Percentiles rank a stretch among this genome's conserved stretches.
Evolutionary conservation across 805 yeast species (phyloP).

Genomic region (Ogataea trehaloabstinens): DNA sequence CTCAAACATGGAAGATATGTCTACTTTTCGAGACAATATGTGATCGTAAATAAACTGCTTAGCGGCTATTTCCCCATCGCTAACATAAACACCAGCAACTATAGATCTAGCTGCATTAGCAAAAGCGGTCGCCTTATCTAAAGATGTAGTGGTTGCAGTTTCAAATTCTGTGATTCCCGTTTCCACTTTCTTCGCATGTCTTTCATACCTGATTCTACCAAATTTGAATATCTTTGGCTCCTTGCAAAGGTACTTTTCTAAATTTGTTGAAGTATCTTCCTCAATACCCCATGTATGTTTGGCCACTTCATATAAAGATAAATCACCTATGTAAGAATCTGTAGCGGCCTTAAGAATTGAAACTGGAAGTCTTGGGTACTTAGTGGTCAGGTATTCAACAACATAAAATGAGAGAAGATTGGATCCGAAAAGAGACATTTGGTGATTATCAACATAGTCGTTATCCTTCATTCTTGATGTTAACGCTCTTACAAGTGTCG

Average conservation of each 20-base stretch:
- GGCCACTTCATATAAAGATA: conserved; percentile 65
- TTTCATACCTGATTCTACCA: conserved; percentile 61
- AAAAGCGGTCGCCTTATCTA: conserved; percentile 38
- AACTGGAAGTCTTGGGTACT: conserved; percentile 88
- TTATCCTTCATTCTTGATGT: conserved; percentile 46
- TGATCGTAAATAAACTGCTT: conserved; percentile 69
- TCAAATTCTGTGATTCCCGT: conserved; percentile 42
- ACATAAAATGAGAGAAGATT: conserved; percentile 72
- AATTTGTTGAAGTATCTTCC: conserved; percentile 58
- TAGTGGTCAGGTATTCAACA: conserved; percentile 66
- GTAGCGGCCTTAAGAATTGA: conserved; percentile 73
- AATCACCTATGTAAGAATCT: conserved; percentile 69
- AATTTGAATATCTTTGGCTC: conserved; percentile 65
- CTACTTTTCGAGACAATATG: conserved; percentile 79
- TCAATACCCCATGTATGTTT: conserved; percentile 83
- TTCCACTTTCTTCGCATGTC: conserved; percentile 50
- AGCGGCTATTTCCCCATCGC: conserved; percentile 62
- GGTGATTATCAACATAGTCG: conserved; percentile 67
- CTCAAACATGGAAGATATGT: conserved; percentile 68
- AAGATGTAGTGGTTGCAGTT: conserved; percentile 25
- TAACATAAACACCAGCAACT: conserved; percentile 78
- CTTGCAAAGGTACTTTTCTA: conserved; percentile 64
- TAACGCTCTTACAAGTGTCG: conserved; percentile 78
- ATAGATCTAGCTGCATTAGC: conserved; percentile 79
- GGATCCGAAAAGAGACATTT: conserved; percentile 80